Conservation (phyloP, 352 stramenopile species). For the Thraustochytrium sp. region DNA sequence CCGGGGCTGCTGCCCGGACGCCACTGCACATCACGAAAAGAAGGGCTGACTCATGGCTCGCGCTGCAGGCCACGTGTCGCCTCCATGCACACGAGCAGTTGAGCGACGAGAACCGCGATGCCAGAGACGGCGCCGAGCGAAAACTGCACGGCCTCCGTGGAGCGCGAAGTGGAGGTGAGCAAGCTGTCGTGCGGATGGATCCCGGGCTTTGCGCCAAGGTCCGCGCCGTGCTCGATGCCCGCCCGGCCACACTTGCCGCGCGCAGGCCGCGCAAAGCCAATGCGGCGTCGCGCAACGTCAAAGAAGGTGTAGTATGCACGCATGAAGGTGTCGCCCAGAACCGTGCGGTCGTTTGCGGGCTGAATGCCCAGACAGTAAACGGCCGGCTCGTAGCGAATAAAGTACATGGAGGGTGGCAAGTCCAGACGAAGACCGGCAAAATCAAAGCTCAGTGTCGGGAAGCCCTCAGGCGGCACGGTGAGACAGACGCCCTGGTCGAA, state of each 20-base stretch:
- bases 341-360: constrained; percentile 31
- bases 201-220: background rate
- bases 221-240: background rate
- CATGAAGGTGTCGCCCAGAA: constrained; percentile 33
- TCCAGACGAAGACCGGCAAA: background rate
- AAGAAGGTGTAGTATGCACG: constrained; percentile 14
- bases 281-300: background rate
- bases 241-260: background rate
- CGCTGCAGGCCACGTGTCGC: background rate
- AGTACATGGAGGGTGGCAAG: constrained; percentile 15
- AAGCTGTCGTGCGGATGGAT: background rate
- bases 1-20: too few relatives aligned
- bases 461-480: background rate
- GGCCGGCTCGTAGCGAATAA: constrained; percentile 4
- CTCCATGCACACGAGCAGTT: background rate
- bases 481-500: constrained; percentile 25
- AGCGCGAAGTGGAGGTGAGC: background rate
- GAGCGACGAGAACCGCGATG: background rate
- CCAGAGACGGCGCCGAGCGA: background rate
- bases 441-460: constrained; percentile 11
- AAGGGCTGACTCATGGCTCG: too few relatives aligned
- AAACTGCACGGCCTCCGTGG: background rate
- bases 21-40: too few relatives aligned
- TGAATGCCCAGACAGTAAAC: constrained; percentile 34
- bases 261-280: background rate